Percentiles rank a stretch among this genome's conserved stretches.
These are phyloP conservation scores for Penicillium palitans DNA, from an alignment of 2,329 filamentous ascomycete species.

Conservation along the genomic window DNA sequence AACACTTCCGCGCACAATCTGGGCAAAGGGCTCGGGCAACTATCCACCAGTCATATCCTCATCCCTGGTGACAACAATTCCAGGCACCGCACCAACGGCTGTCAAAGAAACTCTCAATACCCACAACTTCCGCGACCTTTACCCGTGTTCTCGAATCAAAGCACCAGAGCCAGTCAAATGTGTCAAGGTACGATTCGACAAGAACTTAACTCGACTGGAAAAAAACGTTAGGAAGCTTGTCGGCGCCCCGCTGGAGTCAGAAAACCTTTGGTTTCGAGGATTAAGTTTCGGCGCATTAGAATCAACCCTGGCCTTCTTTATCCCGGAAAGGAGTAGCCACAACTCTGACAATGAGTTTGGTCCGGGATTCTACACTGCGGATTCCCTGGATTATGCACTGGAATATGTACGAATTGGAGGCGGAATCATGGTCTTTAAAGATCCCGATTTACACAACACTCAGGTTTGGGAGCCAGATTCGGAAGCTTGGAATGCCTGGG, in stretches of 20 bases:
- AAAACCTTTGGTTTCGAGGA: background rate
- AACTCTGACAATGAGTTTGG: background rate
- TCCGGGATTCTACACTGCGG: background rate
- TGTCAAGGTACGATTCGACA: background rate
- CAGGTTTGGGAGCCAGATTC: background rate
- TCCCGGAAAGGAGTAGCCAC: background rate
- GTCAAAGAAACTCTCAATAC: background rate
- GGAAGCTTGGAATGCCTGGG: background rate
- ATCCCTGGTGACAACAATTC: background rate
- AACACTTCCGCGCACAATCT: background rate
- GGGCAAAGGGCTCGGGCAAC: background rate
- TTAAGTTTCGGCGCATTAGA: background rate
- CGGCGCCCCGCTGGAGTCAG: background rate
- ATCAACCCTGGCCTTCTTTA: background rate
- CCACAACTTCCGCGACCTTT: background rate
- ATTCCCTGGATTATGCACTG: background rate
- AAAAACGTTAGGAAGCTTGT: background rate
- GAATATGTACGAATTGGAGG: background rate
- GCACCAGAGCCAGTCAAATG: background rate
- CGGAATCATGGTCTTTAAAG: background rate
- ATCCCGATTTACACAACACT: background rate
- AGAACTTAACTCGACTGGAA: background rate
- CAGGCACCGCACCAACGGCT: accelerated
- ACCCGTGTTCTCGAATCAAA: background rate
- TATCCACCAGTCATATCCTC: background rate